Percentiles rank a stretch among this genome's conserved stretches.
These are phyloP conservation scores for Cladophialophora yegresii DNA, from an alignment of 2,329 filamentous ascomycete genomes.

Conservation along the genomic window DNA sequence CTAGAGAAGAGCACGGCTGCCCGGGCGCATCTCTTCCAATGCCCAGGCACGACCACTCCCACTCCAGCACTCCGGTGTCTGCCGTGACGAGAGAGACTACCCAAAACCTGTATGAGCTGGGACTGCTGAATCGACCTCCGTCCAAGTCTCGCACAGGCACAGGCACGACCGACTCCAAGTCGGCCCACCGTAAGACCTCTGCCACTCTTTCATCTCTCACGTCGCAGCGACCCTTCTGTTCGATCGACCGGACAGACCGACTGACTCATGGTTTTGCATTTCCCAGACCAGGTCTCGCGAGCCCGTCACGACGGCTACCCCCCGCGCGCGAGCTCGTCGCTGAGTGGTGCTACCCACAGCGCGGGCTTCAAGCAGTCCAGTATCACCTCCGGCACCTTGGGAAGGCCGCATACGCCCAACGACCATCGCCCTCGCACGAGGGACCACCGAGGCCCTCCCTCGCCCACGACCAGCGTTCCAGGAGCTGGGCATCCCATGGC, in stretches of 20 bases:
- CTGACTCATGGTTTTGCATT: slow-evolving; percentile 32
- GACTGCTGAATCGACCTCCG: slow-evolving; percentile 34
- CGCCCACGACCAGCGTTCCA: slow-evolving; percentile 30
- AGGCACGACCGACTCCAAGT: slow-evolving; percentile 21
- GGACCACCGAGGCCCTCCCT: slow-evolving; percentile 28
- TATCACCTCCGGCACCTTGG: slow-evolving; percentile 32
- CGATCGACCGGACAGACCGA: slow-evolving; percentile 8
- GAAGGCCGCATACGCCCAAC: slow-evolving; percentile 28
- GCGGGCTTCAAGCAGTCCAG: slow-evolving; percentile 34
- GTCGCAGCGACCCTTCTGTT: background rate
- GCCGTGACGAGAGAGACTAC: slow-evolving; percentile 31
- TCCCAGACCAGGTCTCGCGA: slow-evolving; percentile 32
- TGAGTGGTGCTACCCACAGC: slow-evolving; percentile 19
- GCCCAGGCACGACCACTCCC: slow-evolving; percentile 34
- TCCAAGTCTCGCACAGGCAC: slow-evolving; percentile 28
- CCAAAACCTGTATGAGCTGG: slow-evolving; percentile 37
- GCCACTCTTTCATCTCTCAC: slow-evolving; percentile 9
- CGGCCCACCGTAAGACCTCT: slow-evolving; percentile 31
- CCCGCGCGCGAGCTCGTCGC: slow-evolving; percentile 27
- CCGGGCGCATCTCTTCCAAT: slow-evolving; percentile 33
- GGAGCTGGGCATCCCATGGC: slow-evolving; percentile 51
- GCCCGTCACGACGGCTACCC: slow-evolving; percentile 28
- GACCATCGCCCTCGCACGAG: slow-evolving; percentile 27
- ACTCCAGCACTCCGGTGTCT: slow-evolving; percentile 27
- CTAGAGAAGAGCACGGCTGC: slow-evolving; percentile 31